Evolutionary conservation across 305 asterid genomes (phyloP), one percentile per base, ranked within the genome.

Genomic region (Solanum aculeatissimum): DNA sequence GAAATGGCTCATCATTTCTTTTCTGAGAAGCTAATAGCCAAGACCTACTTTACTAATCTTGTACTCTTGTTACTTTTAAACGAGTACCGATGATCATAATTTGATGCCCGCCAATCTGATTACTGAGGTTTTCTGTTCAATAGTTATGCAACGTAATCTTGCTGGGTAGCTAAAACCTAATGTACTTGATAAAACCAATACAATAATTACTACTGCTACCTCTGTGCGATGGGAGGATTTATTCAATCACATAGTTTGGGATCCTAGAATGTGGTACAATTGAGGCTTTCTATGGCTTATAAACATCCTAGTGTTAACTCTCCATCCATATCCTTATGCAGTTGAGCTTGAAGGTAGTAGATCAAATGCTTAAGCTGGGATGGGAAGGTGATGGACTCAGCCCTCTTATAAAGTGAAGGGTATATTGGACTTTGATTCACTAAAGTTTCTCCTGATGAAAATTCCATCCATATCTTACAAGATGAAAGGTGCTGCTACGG

Each of bases 261-360:
- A 15, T 9, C 75, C 47, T 35, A 68, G 21, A 35, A 68, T 68
- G 35, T 16, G 47, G 75, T 2, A 25, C 25, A 18, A 4, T 35
- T 68, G 42, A 47, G 47, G 47, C 15, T 68, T 65, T 68, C 75
- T 53, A 29, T 77, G 19, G 16, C 62, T 51, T 77, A 10, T 51
- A 77, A 51, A 53, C 49, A 51, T 78, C 82, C 18, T 19, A 51
- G 45, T 14, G 8, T 81, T 82, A 29, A 58, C 80, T 66, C 74
- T 66, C 32, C 21, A 29, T 86, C 25, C 71, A 55, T 60, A 54
- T 62, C 87, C 85, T 47, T 83, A 80, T 87, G 92, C 93, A 95
- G 99, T 88, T 97, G 94, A 95, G 99, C 92, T 91, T 97, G 88
- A 97, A 97, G 95, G 98, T 95, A 74, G 98, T 97, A 14, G 97